Base-by-base conservation (phyloP, 169 alveolate species). In the Plasmodium knowlesi region DNA sequence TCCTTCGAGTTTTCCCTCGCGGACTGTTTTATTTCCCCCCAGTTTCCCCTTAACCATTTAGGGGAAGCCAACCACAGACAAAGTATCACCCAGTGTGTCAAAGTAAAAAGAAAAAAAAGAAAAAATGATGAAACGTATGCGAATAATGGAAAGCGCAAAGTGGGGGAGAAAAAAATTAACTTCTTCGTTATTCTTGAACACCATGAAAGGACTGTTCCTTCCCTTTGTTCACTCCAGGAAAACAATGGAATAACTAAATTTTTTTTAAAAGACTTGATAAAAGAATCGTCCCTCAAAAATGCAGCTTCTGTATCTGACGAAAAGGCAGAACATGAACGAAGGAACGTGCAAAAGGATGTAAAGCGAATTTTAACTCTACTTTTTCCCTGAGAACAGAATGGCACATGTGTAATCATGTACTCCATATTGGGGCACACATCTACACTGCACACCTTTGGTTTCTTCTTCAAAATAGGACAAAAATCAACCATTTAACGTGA, bases 201-300 rank as follows among this genome's bases (percentile, higher is more conserved):
- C 28, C 22, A 6, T 14, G 5, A 57, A 5, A 3, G 22, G 16
- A 41, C 16, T 67, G 71, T 70, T 67, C 50, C 30, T 67, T 70
- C 1, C 76, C 46, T 50, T 83, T 83, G 71, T 71, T 37, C 74
- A 43, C 43, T 71, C 46, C 53, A 83, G 92, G 92, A 85, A 76
- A 73, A 74, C 67, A 85, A 53, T 76, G 93, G 93, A 50, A 85
- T 85, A 85, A 85, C 93, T 3, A 85, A 85, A 37, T 67, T 85
- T 74, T 85, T 85, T 85, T 85, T 85, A 85, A 85, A 85, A 85
- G 93, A 85, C 79, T 85, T 85, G 79, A 85, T 85, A 85, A 85
- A 85, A 39, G 93, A 76, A 25, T 85, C 93, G 9, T 53, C 81
- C 39, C 79, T 74, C 39, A 37, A 85, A 85, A 85, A 85, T 41